Conservation (phyloP, 306 rosid species). For the Rosa rugosa region DNA sequence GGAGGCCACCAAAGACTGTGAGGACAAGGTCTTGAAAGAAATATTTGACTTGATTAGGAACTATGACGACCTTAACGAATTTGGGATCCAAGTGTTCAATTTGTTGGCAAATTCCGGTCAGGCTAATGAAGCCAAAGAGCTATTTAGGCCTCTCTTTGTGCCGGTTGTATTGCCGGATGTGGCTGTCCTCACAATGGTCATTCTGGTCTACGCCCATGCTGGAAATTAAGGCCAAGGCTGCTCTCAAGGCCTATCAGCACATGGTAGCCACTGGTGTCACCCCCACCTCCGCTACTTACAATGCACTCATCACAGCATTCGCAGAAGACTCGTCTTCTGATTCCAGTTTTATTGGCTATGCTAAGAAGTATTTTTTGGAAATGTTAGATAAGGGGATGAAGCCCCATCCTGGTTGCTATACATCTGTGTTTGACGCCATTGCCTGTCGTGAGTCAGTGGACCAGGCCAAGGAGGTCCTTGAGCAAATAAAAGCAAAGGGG, state of each 20-base stretch:
- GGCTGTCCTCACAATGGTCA: neutral
- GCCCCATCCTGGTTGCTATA: neutral
- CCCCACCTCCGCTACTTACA: neutral
- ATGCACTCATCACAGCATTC: neutral
- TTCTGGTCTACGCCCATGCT: neutral
- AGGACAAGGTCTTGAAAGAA: neutral
- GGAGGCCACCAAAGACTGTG: neutral
- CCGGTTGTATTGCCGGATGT: neutral
- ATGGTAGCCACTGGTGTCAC: neutral
- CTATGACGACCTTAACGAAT: neutral
- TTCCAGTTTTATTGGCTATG: neutral
- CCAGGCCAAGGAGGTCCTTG: neutral
- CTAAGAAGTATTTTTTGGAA: neutral
- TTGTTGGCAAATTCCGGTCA: neutral
- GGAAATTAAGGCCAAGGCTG: neutral
- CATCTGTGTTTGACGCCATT: neutral
- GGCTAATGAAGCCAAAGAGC: neutral
- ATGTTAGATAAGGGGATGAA: slow-evolving; percentile 3
- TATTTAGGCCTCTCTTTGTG: too few species aligned
- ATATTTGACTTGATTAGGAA: neutral
- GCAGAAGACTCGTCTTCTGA: neutral
- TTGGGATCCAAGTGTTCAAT: neutral
- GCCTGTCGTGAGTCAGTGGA: neutral
- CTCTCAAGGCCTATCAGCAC: neutral
- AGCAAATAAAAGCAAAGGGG: too few species aligned